A percentile compares a stretch with the other conserved stretches of the same genome.
phyloP scores from a whole-genome alignment of 345 rosid species.

The Mercurialis annua region DNA sequence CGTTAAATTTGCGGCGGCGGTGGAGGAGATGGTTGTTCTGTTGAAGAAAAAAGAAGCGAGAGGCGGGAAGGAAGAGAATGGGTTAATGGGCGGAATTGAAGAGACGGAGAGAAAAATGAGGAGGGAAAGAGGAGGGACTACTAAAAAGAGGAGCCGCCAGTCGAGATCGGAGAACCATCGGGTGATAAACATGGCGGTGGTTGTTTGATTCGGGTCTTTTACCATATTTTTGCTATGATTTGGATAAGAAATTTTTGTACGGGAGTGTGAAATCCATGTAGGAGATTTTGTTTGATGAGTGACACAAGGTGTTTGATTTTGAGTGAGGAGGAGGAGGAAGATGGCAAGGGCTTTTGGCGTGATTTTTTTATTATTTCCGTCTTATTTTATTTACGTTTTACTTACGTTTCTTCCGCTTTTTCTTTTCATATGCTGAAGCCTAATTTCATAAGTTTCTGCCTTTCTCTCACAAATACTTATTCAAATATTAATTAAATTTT shows the following conservation, averaged over 20 bases:
- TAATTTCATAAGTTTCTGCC: too few species aligned
- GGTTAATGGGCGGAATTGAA: neutral
- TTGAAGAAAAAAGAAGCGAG: constrained; percentile 7
- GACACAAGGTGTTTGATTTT: neutral
- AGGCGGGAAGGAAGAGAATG: constrained; percentile 19
- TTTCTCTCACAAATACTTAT: too few species aligned
- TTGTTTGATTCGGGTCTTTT: neutral
- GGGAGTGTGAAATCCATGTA: too few species aligned
- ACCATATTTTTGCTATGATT: neutral
- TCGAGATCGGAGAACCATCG: constrained; percentile 16
- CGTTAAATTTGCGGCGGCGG: neutral
- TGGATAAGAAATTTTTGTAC: too few species aligned
- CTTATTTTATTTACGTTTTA: too few species aligned
- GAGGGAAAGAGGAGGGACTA: constrained; percentile 14
- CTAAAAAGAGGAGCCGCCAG: constrained; percentile 14
- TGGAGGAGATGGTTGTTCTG: neutral
- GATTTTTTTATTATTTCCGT: neutral
- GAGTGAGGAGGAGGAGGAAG: neutral
- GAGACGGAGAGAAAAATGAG: constrained; percentile 17
- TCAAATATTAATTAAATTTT: too few species aligned
- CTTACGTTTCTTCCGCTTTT: too few species aligned
- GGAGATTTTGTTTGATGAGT: neutral
- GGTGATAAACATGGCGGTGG: neutral
- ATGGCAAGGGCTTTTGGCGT: neutral
- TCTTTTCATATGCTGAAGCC: too few species aligned